Evolutionary conservation across 768 basidiomycete species (phyloP).

Genomic region (Naganishia vishniacii): DNA sequence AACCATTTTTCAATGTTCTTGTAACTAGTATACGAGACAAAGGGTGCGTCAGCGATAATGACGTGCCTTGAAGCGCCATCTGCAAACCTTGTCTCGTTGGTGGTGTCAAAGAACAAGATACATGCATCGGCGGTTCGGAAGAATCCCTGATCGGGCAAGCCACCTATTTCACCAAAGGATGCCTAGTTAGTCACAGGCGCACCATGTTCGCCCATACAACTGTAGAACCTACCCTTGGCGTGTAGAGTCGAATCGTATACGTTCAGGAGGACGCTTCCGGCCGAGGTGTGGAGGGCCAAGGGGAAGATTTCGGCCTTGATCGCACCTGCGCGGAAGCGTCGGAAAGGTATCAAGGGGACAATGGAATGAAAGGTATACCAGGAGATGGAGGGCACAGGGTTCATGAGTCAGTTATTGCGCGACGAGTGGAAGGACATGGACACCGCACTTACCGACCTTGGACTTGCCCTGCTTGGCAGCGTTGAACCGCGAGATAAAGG

Average conservation of each 20-base stretch:
- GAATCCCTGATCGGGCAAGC: conserved; percentile 31
- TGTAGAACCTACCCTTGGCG: conserved; percentile 27
- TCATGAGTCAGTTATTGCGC: too few relatives aligned
- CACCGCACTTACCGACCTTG: conserved; percentile 26
- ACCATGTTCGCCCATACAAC: too few relatives aligned
- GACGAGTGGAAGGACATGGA: not conserved
- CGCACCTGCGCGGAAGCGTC: conserved; percentile 27
- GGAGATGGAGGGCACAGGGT: too few relatives aligned
- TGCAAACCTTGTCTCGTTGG: conserved; percentile 31
- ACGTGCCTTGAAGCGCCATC: too few relatives aligned
- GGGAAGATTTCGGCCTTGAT: conserved; percentile 33
- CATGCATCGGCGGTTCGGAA: conserved; percentile 31
- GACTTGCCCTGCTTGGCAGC: conserved; percentile 28
- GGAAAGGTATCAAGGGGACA: too few relatives aligned
- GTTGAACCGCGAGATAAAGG: conserved; percentile 28
- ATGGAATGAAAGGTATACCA: too few relatives aligned
- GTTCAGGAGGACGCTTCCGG: conserved; percentile 29
- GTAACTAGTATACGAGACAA: conserved; percentile 23
- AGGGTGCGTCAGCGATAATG: not conserved
- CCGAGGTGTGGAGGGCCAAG: conserved; percentile 26
- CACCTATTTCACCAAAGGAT: conserved; percentile 14
- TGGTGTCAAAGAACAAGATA: conserved; percentile 31
- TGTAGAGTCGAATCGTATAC: conserved; percentile 33
- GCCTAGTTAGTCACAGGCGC: too few relatives aligned
- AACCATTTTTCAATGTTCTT: conserved; percentile 31